These are phyloP conservation scores for Sporothrix pallida DNA, from an alignment of 2,329 filamentous ascomycete species.

Conservation along the genomic window DNA sequence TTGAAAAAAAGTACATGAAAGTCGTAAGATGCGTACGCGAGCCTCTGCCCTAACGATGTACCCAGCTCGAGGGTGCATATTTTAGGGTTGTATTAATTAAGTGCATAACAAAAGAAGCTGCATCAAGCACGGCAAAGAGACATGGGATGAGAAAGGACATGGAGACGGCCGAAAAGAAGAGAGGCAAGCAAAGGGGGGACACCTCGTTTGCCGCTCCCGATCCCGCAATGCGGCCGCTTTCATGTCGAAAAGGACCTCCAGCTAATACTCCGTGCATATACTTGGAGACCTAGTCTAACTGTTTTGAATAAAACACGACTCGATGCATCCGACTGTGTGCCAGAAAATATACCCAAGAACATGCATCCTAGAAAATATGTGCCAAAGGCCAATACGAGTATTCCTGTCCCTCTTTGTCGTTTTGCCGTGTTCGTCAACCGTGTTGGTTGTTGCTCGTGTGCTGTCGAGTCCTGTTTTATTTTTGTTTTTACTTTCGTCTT, in stretches of 20 bases:
- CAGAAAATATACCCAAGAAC: not conserved
- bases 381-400: not conserved
- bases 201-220: constrained; percentile 20
- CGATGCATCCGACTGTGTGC: constrained; percentile 16
- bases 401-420: not conserved
- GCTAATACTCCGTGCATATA: not conserved
- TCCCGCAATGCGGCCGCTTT: not conserved
- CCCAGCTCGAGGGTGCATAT: not conserved
- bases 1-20: constrained; percentile 14
- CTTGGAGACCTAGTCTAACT: not conserved
- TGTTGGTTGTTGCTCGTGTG: not conserved
- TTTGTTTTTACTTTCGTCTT: no score
- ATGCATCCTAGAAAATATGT: no score
- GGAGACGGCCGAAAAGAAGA: not conserved
- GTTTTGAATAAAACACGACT: not conserved
- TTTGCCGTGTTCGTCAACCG: not conserved
- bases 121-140: constrained; percentile 8
- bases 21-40: constrained; percentile 10
- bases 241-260: not conserved
- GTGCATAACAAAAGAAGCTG: not conserved
- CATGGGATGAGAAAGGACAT: not conserved
- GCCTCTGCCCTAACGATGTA: constrained; percentile 5
- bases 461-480: not conserved
- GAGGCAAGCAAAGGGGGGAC: not conserved
- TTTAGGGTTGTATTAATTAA: not conserved